phyloP scores from a whole-genome alignment of 169 alveolate genomes.

The Babesia caballi region DNA sequence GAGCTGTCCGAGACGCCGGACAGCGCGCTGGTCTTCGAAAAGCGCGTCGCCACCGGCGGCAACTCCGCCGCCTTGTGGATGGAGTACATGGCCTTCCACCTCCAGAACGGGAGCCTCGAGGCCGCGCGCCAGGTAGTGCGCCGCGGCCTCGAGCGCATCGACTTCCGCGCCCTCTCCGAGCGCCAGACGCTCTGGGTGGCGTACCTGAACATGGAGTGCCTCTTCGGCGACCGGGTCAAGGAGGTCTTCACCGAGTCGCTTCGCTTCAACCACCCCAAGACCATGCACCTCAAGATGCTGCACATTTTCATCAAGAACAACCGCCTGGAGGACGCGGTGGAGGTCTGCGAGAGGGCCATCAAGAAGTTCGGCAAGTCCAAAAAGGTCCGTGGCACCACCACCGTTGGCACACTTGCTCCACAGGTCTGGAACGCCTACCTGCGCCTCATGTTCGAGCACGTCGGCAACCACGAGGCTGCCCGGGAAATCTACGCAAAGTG shows the following conservation, averaged over 20 bases:
- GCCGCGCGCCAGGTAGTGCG: conserved; percentile 79
- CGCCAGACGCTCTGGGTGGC: conserved; percentile 80
- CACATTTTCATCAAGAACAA: conserved; percentile 60
- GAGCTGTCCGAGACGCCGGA: conserved; percentile 40
- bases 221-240: conserved; percentile 73
- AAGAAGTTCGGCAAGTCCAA: conserved; percentile 71
- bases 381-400: conserved; percentile 52
- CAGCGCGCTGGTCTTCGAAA: conserved; percentile 41
- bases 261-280: conserved; percentile 69
- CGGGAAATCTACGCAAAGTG: conserved; percentile 60
- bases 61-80: conserved; percentile 61
- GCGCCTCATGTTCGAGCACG: conserved; percentile 42
- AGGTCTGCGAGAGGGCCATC: conserved; percentile 65
- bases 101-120: conserved; percentile 73
- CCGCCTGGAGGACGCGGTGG: conserved; percentile 63
- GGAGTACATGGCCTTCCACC: conserved; percentile 79
- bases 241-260: conserved; percentile 69
- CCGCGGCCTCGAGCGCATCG: conserved; percentile 76
- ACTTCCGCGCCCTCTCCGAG: conserved; percentile 73
- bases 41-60: conserved; percentile 43
- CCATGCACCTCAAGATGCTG: conserved; percentile 66
- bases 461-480: conserved; percentile 53
- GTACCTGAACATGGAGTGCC: conserved; percentile 80
- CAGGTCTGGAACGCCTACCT: conserved; percentile 61
- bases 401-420: neutral